phyloP scores from a whole-genome alignment of 1,284 basidiomycete species.

The Inonotus hispidus region DNA sequence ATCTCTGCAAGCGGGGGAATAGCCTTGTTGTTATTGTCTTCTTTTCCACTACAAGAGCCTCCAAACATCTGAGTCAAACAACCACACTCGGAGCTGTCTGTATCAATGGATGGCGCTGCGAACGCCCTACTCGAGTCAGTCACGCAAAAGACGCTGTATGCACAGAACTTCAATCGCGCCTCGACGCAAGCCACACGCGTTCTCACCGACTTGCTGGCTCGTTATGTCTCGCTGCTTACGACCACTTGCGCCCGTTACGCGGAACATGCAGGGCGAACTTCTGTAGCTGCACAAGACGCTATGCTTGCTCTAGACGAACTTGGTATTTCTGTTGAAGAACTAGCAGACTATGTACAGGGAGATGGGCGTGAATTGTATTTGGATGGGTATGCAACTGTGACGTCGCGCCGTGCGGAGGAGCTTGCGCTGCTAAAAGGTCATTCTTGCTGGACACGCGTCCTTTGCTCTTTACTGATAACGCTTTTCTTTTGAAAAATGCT shows the following conservation, averaged over 20 bases:
- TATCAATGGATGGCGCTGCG: slow-evolving; percentile 11
- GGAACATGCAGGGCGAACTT: slow-evolving; percentile 59
- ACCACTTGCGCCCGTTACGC: slow-evolving; percentile 64
- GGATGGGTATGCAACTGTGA: slow-evolving; percentile 52
- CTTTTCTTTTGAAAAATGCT: slow-evolving; percentile 21
- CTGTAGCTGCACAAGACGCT: slow-evolving; percentile 51
- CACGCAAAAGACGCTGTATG: slow-evolving; percentile 64
- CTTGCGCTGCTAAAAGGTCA: slow-evolving; percentile 65
- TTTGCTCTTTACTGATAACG: slow-evolving; percentile 5
- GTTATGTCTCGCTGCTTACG: slow-evolving; percentile 60
- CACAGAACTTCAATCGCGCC: slow-evolving; percentile 66
- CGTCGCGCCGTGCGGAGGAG: slow-evolving; percentile 59
- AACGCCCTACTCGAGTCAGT: slow-evolving; percentile 52
- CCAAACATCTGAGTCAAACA: background rate
- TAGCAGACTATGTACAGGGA: slow-evolving; percentile 52
- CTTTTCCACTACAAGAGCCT: background rate
- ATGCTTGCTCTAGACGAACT: slow-evolving; percentile 64
- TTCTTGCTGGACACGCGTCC: slow-evolving; percentile 25
- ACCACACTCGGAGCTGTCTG: background rate
- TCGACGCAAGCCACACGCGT: slow-evolving; percentile 63
- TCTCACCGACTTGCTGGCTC: slow-evolving; percentile 65
- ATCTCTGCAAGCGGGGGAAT: background rate
- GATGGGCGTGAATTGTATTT: slow-evolving; percentile 60
- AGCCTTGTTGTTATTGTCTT: background rate
- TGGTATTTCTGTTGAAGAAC: slow-evolving; percentile 62